Evolutionary conservation across 2,329 filamentous ascomycete species (phyloP).

Genomic region (Alternaria triticina): DNA sequence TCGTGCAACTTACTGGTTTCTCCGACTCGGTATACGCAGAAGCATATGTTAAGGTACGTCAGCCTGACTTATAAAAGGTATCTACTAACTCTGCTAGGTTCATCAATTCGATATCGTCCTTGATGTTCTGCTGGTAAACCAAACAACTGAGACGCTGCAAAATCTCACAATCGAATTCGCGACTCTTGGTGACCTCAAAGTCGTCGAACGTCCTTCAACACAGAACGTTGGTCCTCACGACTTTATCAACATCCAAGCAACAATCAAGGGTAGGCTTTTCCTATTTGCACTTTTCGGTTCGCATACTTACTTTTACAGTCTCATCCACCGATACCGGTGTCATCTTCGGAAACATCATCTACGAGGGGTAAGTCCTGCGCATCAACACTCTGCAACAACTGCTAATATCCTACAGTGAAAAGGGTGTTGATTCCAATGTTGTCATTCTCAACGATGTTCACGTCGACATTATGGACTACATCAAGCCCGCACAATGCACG

Average conservation of each 20-base stretch:
- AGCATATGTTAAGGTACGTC: constrained; percentile 83
- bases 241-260: constrained; percentile 98
- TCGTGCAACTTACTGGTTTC: constrained; percentile 97
- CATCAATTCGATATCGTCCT: constrained; percentile 99
- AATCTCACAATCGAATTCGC: constrained; percentile 98
- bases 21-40: constrained; percentile 99
- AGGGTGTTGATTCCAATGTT: constrained; percentile 73
- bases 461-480: constrained; percentile 99
- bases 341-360: constrained; percentile 98
- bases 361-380: constrained; percentile 69
- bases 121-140: constrained; percentile 95
- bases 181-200: constrained; percentile 96
- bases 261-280: constrained; percentile 86
- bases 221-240: constrained; percentile 95
- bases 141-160: constrained; percentile 94
- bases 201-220: constrained; percentile 93
- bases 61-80: too few relatives aligned
- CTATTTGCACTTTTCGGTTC: constrained; percentile 34
- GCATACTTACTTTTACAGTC: constrained; percentile 57
- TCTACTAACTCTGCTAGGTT: constrained; percentile 51
- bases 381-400: not conserved
- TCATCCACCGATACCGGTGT: constrained; percentile 97
- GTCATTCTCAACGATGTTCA: constrained; percentile 98
- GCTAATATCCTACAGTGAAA: constrained; percentile 74
- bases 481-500: constrained; percentile 93